Conservation (phyloP, 257 asterid genomes). For the Gardenia jasminoides region DNA sequence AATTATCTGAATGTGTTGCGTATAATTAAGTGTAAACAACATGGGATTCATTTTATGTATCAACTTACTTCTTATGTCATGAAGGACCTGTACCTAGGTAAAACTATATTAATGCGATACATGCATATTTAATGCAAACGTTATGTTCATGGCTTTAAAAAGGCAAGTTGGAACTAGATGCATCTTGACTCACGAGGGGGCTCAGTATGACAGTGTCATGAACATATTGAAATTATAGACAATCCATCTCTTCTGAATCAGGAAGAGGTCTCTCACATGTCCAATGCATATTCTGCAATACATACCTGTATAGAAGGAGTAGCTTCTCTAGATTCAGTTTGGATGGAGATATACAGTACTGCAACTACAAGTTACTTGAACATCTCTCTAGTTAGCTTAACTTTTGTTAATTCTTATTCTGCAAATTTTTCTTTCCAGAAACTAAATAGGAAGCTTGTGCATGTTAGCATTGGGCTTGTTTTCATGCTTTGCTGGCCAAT, state of each 20-base stretch:
- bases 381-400: background rate
- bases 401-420: background rate
- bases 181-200: background rate
- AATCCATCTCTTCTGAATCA: background rate
- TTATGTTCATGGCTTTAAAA: background rate
- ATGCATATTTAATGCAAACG: background rate
- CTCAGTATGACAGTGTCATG: background rate
- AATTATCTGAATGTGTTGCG: background rate
- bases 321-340: background rate
- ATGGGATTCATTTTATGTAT: background rate
- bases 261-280: background rate
- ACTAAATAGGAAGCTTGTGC: conserved; percentile 64
- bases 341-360: too few relatives aligned
- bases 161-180: background rate
- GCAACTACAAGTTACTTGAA: background rate
- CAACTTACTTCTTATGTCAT: background rate
- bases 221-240: background rate
- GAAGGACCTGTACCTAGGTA: background rate
- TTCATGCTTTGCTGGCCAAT: conserved; percentile 99
- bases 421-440: conserved; percentile 29
- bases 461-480: conserved; percentile 69
- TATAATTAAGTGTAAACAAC: background rate
- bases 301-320: background rate
- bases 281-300: background rate
- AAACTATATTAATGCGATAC: background rate